Conservation (phyloP, 805 yeast species). For the Kuraishia ogatae region DNA sequence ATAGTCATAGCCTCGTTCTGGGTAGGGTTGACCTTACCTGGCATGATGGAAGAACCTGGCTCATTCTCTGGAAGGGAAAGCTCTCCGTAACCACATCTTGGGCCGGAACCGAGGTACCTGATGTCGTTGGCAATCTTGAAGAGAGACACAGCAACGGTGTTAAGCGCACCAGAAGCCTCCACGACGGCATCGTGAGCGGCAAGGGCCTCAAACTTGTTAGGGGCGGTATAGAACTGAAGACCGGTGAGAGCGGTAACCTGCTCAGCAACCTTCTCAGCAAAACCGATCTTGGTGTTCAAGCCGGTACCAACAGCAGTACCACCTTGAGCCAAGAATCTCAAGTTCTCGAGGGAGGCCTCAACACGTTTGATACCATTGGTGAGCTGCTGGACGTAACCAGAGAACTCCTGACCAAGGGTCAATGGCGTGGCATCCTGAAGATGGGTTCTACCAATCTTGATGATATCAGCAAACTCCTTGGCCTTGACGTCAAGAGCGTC, state of each 20-base stretch:
- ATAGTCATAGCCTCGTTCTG: conserved; percentile 98
- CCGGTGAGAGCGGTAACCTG: conserved; percentile 85
- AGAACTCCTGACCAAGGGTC: conserved; percentile 96
- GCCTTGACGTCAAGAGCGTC: conserved; percentile 71
- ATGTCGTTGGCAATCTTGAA: conserved; percentile 97
- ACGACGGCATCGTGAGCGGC: conserved; percentile 99
- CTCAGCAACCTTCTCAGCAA: conserved; percentile 78
- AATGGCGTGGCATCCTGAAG: conserved; percentile 98
- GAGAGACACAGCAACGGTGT: conserved; percentile 88
- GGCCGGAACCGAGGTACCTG: conserved; percentile 97
- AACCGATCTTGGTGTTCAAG: conserved; percentile 87
- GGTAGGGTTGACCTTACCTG: conserved; percentile 98
- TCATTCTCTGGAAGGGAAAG: conserved; percentile 93
- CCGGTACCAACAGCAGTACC: conserved; percentile 99
- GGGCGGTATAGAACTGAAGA: conserved; percentile 84
- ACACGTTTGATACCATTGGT: conserved; percentile 86
- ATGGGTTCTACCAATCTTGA: conserved; percentile 98
- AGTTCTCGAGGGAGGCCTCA: conserved; percentile 64
- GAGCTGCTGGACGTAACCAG: conserved; percentile 92
- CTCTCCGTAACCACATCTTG: conserved; percentile 99
- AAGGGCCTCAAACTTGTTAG: conserved; percentile 97
- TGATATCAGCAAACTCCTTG: conserved; percentile 79
- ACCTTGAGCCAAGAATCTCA: conserved; percentile 90
- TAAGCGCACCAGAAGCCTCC: conserved; percentile 94
- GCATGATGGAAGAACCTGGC: conserved; percentile 99